These are phyloP conservation scores for Asterionellopsis glacialis DNA, from an alignment of 108 stramenopile genomes.

Conservation along the genomic window DNA sequence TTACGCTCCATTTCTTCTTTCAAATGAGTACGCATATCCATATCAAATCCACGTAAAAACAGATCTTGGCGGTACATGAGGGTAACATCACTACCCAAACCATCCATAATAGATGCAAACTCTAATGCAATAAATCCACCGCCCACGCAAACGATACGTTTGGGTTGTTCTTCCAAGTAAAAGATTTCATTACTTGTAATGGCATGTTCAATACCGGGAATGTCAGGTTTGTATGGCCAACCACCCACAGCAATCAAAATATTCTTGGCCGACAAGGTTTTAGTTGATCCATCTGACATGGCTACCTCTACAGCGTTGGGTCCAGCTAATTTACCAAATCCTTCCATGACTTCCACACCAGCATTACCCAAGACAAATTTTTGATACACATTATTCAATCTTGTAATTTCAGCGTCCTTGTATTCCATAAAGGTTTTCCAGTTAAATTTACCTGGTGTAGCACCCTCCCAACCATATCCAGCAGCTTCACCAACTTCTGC, in stretches of 20 bases:
- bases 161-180: slow-evolving; percentile 77
- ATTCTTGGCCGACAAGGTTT: slow-evolving; percentile 62
- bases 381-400: slow-evolving; percentile 62
- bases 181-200: slow-evolving; percentile 86
- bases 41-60: slow-evolving; percentile 76
- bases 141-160: slow-evolving; percentile 79
- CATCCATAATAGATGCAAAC: slow-evolving; percentile 85
- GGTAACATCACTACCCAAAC: slow-evolving; percentile 78
- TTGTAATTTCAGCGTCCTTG: slow-evolving; percentile 54
- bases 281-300: slow-evolving; percentile 12
- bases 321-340: slow-evolving; percentile 27
- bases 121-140: slow-evolving; percentile 93
- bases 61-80: slow-evolving; percentile 73
- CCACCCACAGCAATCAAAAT: slow-evolving; percentile 85
- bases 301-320: slow-evolving; percentile 17
- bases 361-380: slow-evolving; percentile 53
- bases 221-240: slow-evolving; percentile 36
- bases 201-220: slow-evolving; percentile 44
- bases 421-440: slow-evolving; percentile 58
- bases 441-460: slow-evolving; percentile 41
- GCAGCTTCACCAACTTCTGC: slow-evolving; percentile 40
- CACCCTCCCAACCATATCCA: slow-evolving; percentile 68
- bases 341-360: slow-evolving; percentile 62
- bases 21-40: slow-evolving; percentile 53
- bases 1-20: slow-evolving; percentile 61